A percentile compares a stretch with the other conserved stretches of the same genome.
Evolutionary conservation across 2,329 filamentous ascomycete genomes (phyloP).

Genomic region (Neoscytalidium dimidiatum): DNA sequence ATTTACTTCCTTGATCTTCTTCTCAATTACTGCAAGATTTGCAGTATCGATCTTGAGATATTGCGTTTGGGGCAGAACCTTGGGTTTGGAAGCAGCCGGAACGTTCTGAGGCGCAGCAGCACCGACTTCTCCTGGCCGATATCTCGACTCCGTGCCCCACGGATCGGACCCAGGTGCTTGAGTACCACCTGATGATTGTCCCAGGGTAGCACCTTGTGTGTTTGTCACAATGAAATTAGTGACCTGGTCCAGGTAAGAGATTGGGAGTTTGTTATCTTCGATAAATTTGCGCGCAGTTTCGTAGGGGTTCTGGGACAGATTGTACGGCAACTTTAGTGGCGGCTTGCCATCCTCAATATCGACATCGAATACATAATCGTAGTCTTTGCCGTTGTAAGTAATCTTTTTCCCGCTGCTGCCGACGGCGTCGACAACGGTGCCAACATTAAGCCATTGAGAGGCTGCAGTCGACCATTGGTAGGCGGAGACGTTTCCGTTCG

Average conservation of each 20-base stretch:
- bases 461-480: conserved; percentile 76
- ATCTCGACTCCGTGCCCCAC: conserved; percentile 75
- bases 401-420: conserved; percentile 69
- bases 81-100: conserved; percentile 47
- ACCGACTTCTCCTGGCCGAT: conserved; percentile 69
- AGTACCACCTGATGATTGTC: conserved; percentile 54
- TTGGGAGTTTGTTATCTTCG: conserved; percentile 81
- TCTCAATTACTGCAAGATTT: conserved; percentile 69
- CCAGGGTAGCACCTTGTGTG: conserved; percentile 83
- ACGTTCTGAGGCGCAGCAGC: conserved; percentile 38
- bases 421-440: conserved; percentile 89
- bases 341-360: conserved; percentile 95
- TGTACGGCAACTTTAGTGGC: conserved; percentile 89
- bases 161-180: conserved; percentile 64
- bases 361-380: conserved; percentile 95
- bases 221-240: conserved; percentile 91
- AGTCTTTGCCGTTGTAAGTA: conserved; percentile 79
- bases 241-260: conserved; percentile 86
- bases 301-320: conserved; percentile 89
- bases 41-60: conserved; percentile 78
- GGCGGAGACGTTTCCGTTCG: conserved; percentile 78
- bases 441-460: conserved; percentile 80
- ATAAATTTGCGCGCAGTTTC: conserved; percentile 91
- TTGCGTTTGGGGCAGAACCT: conserved; percentile 73
- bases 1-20: conserved; percentile 77